phyloP scores from a whole-genome alignment of 495 filamentous ascomycete species.

The Penicillium flavigenum region DNA sequence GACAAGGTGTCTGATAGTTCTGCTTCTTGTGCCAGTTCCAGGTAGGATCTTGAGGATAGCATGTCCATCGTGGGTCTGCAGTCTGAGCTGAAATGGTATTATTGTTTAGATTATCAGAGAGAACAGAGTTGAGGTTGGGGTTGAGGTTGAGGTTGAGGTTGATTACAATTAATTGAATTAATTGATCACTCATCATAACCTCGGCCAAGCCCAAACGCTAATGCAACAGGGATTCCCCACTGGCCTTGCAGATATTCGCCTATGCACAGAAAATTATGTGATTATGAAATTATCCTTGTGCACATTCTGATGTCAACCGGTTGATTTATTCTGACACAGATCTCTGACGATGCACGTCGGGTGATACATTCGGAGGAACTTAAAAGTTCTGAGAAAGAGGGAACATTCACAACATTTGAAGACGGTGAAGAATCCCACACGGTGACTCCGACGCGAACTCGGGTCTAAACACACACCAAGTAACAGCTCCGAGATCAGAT shows the following conservation, averaged over 20 bases:
- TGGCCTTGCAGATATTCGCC: background rate
- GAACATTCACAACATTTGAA: too few relatives aligned
- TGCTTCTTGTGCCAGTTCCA: constrained; percentile 12
- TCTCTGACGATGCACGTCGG: too few relatives aligned
- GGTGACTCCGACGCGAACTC: background rate
- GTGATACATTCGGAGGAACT: too few relatives aligned
- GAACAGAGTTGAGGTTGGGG: background rate
- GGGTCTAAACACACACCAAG: background rate
- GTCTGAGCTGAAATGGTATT: background rate
- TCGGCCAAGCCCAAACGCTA: constrained; percentile 4
- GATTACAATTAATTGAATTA: background rate
- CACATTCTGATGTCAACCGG: background rate
- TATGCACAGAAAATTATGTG: background rate
- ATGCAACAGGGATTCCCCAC: background rate
- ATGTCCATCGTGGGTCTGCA: constrained; percentile 5
- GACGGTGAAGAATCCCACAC: too few relatives aligned
- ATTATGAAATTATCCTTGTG: background rate
- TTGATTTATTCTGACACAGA: background rate
- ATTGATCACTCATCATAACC: constrained; percentile 3
- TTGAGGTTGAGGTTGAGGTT: background rate
- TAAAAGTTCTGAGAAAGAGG: too few relatives aligned
- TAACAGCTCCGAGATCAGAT: constrained; percentile 9
- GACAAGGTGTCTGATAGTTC: background rate
- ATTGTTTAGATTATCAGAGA: background rate
- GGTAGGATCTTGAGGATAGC: constrained; percentile 23